Base-by-base conservation (phyloP, 2,329 filamentous ascomycete genomes). In the Neofusicoccum cordaticola region DNA sequence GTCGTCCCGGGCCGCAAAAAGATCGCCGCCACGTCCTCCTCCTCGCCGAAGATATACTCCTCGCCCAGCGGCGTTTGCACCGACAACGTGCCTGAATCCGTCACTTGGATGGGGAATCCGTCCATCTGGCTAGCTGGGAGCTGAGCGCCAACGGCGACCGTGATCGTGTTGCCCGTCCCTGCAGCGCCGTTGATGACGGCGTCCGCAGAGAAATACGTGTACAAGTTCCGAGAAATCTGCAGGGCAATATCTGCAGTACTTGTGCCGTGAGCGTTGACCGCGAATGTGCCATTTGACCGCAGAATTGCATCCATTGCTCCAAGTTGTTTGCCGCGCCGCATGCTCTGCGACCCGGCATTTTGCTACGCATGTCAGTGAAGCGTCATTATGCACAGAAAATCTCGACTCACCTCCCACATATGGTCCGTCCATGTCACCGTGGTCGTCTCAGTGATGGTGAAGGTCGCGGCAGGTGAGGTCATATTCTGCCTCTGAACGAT, bases 191-290 rank as follows among this genome's bases (percentile, higher is more conserved):
- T 60, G 56, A 86, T 79, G 7, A 75, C 68, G 1, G 81, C 76
- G 68, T 86, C 84, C 17, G 84, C 84, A 57, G 76, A 79, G 71
- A 84, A 85, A 69, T 87, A 87, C 69, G 87, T 85, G 66, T 83
- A 79, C 2, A 87, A 74, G 68, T 86, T 87, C 37, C 84, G 81
- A 31, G 84, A 84, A 45, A 85, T 78, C 67, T 87, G 84, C 4
- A 86, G 69, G 1, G 84, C 84, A 47, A 82, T 68, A 19, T 73
- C 68, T 11, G 69, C 71, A 7, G 71, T 72, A 13, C 74, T 66
- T n/a, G 68, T 45, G 19, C 69, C 75, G 62, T 68, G 63, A 56
- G 72, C 73, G 62, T 73, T 70, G 44, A 86, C 82, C 1, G 73
- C 71, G 64, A 86, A 82, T 1, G 71, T 68, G 9, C 80, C 81